Base-by-base conservation (phyloP, 2,329 filamentous ascomycete genomes). In the Aureobasidium sp. region DNA sequence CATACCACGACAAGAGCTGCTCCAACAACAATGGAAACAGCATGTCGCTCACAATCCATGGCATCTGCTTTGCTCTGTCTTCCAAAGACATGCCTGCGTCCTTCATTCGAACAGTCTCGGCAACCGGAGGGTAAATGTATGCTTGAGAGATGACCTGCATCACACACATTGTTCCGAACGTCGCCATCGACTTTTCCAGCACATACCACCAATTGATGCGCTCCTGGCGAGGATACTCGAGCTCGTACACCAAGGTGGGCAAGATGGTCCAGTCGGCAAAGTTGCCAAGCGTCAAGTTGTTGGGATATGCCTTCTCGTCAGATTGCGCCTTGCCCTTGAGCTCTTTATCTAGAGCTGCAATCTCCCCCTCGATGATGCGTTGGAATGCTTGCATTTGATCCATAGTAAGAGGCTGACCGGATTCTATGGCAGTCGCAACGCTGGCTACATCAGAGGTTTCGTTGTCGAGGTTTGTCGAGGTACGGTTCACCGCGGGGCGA, bases 11-110 rank as follows among this genome's bases (percentile, higher is more conserved):
- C 62, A 90, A 81, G 58, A 92, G 74, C 65, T 91, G 90, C 71
- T 92, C 88, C 74, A 91, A 84, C 75, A 92, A 84, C 65, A 93
- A 87, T 0, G 89, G 89, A 64, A 92, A 91, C 9, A 91, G 79
- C 64, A 93, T 80, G 68, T 92, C 88, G 63, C 81, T 82, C n/a
- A 91, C 75, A 61, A 92, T 82, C 82, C 86, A 89, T 0, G 89
- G 89, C 63, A 91, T 91, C 63, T 86, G 82, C 62, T 75, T 76
- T 69, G 90, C 83, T 51, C 89, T 81, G 64, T 84, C 77, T 3
- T 77, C 72, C 7, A 89, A 76, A 0, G 85, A 78, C 72, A 88
- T 78, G 7, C 84, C 84, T 1, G 79, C 77, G 67, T 89, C 86
- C 72, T 88, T 89, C 81, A 88, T 86, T 64, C 78, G 77, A 36